Base-by-base conservation (phyloP, 2,329 filamentous ascomycete genomes). In the Rutstroemia sydowiana region DNA sequence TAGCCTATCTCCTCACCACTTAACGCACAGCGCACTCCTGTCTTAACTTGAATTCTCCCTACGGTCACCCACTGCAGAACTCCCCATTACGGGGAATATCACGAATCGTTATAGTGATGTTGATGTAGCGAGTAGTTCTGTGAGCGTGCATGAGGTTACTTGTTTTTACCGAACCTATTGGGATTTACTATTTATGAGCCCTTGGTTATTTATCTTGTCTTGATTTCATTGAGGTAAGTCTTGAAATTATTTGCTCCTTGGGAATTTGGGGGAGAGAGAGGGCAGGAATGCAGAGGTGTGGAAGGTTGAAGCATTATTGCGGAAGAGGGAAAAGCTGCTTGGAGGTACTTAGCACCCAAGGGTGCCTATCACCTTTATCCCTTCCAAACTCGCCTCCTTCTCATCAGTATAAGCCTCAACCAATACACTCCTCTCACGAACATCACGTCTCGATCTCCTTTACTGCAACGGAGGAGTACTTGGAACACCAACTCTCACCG, bases 391-490 rank as follows among this genome's bases (percentile, higher is more conserved):
- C 18, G 48, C 66, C 1, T 74, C 70, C 5, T 64, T 76, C 8
- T 63, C 63, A 3, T 74, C 70, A 3, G 64, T 78, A 54, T 53
- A 63, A 10, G 13, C 39, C 39, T 71, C 73, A 0, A 72, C 71
- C 1, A 53, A 65, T 1, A 57, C 58, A 1, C 69, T 77, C 53
- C 55, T 64, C 3, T 56, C 67, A 13, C 62, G 65, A 26, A 55
- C 62, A 14, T 21, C 39, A 7, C 65, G 66, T 3, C 65, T 76
- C 4, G 73, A 76, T 56, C 66, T 75, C 39, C 61, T 76, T 6
- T 67, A 76, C 49, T 70, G 69, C 50, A 74, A 75, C 56, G 73
- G 73, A 3, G 73, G 71, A 1, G 65, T 74, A 26, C 72, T 75
- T 67, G 69, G 66, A 0, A 58, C 54, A 5, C 64, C 68, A 0